Percentiles rank a stretch among this genome's conserved stretches.
These are phyloP conservation scores for Hapsidospora chrysogenum DNA, from an alignment of 495 filamentous ascomycete species.

Conservation along the genomic window DNA sequence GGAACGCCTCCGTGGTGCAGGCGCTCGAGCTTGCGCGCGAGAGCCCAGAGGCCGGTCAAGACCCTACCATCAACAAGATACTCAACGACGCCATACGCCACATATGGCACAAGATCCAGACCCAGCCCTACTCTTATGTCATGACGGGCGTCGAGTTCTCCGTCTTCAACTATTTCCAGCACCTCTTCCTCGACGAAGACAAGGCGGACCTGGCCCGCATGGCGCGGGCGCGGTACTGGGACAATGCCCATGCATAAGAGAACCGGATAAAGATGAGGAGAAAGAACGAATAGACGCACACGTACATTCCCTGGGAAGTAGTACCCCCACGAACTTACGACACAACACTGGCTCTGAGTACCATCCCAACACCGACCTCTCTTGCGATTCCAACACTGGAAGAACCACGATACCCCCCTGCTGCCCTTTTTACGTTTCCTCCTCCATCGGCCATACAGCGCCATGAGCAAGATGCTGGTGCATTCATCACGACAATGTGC, in stretches of 20 bases:
- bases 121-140: slow-evolving; percentile 43
- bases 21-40: slow-evolving; percentile 55
- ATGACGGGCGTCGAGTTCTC: slow-evolving; percentile 57
- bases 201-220: slow-evolving; percentile 21
- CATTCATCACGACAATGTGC: too few relatives aligned
- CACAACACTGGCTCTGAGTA: too few relatives aligned
- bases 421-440: too few relatives aligned
- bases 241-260: slow-evolving; percentile 9
- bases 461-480: too few relatives aligned
- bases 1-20: slow-evolving; percentile 22
- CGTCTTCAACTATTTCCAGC: slow-evolving; percentile 60
- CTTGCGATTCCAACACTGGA: too few relatives aligned
- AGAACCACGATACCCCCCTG: too few relatives aligned
- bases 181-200: slow-evolving; percentile 29
- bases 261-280: too few relatives aligned
- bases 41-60: slow-evolving; percentile 36
- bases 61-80: slow-evolving; percentile 29
- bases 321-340: too few relatives aligned
- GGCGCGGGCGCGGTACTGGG: slow-evolving; percentile 36
- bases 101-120: slow-evolving; percentile 45
- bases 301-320: too few relatives aligned
- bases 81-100: slow-evolving; percentile 39
- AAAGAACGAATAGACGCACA: too few relatives aligned
- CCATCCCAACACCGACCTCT: too few relatives aligned
- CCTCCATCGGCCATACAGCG: too few relatives aligned